A percentile compares a stretch with the other conserved stretches of the same genome.
phyloP scores from a whole-genome alignment of 768 basidiomycete genomes.

The Hypholoma fasciculare region DNA sequence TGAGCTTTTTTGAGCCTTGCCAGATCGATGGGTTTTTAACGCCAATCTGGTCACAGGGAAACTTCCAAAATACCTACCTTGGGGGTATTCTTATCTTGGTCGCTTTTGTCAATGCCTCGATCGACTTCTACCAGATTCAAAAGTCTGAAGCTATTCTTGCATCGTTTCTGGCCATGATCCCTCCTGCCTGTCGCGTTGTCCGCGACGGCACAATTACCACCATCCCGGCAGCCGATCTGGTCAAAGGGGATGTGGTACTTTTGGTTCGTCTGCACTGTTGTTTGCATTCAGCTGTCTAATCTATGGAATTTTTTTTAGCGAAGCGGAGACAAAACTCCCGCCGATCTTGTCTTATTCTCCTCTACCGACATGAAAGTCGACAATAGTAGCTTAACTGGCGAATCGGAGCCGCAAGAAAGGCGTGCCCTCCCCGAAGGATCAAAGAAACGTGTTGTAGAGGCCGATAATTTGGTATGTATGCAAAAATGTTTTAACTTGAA shows the following conservation, averaged over 20 bases:
- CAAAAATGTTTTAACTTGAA: not conserved
- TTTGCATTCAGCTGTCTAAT: not conserved
- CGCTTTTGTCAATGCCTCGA: conserved; percentile 68
- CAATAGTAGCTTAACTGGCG: conserved; percentile 70
- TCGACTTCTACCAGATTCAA: conserved; percentile 73
- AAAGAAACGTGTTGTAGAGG: conserved; percentile 52
- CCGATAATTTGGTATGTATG: conserved; percentile 55
- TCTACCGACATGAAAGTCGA: conserved; percentile 68
- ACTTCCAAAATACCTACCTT: conserved; percentile 67
- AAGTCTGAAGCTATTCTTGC: conserved; percentile 74
- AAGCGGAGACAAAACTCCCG: conserved; percentile 70
- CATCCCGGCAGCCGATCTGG: conserved; percentile 61
- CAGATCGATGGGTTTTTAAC: not conserved
- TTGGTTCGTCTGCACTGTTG: conserved; percentile 37
- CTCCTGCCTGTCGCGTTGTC: conserved; percentile 64
- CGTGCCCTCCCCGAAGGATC: conserved; percentile 46
- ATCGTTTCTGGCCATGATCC: conserved; percentile 74
- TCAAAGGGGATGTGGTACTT: conserved; percentile 67
- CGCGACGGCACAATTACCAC: conserved; percentile 55
- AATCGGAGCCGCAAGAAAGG: conserved; percentile 70
- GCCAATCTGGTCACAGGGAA: conserved; percentile 34
- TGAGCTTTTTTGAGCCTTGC: conserved; percentile 21
- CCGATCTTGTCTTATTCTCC: conserved; percentile 61
- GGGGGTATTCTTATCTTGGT: conserved; percentile 69
- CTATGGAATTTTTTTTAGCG: conserved; percentile 36